Evolutionary conservation across 2,329 filamentous ascomycete genomes (phyloP).

Genomic region (Cladophialophora psammophila): DNA sequence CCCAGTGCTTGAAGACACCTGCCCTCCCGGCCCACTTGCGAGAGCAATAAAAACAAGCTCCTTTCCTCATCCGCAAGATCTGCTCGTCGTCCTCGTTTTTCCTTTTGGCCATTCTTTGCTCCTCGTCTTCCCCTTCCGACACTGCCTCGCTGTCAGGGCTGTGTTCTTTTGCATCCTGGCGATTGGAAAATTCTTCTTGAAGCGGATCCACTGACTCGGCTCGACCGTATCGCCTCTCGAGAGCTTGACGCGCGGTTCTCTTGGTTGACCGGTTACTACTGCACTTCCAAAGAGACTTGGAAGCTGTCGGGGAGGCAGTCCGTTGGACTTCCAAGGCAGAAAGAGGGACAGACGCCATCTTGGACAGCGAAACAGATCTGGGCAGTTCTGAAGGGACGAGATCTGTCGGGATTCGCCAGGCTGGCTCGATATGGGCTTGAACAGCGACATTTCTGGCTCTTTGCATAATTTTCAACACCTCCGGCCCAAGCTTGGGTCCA

Average conservation of each 20-base stretch:
- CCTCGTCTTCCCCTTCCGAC: slow-evolving; percentile 16
- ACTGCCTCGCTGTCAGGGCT: slow-evolving; percentile 8
- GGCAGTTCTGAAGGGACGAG: slow-evolving; percentile 14
- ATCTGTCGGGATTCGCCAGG: slow-evolving; percentile 39
- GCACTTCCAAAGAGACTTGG: slow-evolving; percentile 25
- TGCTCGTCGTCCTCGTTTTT: slow-evolving; percentile 23
- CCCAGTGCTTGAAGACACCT: slow-evolving; percentile 36
- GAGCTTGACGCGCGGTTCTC: slow-evolving; percentile 15
- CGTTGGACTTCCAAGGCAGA: neutral
- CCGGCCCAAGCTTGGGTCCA: slow-evolving; percentile 31
- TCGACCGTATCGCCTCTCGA: slow-evolving; percentile 17
- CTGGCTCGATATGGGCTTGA: slow-evolving; percentile 40
- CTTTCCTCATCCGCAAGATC: slow-evolving; percentile 29
- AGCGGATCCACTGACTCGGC: slow-evolving; percentile 40
- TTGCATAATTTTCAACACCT: slow-evolving; percentile 34
- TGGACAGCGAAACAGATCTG: slow-evolving; percentile 15
- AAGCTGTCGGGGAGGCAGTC: slow-evolving; percentile 14
- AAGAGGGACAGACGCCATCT: slow-evolving; percentile 9
- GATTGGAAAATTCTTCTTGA: slow-evolving; percentile 35
- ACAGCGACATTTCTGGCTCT: slow-evolving; percentile 29
- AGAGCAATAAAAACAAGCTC: slow-evolving; percentile 37
- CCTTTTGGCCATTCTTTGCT: slow-evolving; percentile 2
- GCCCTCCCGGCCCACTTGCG: slow-evolving; percentile 25
- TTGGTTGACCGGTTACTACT: slow-evolving; percentile 11
- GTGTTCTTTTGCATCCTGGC: slow-evolving; percentile 3